Percentiles rank a stretch among this genome's conserved stretches.
Conservation (phyloP, 176 grass and related monocot species). For the Oryza officinalis region DNA sequence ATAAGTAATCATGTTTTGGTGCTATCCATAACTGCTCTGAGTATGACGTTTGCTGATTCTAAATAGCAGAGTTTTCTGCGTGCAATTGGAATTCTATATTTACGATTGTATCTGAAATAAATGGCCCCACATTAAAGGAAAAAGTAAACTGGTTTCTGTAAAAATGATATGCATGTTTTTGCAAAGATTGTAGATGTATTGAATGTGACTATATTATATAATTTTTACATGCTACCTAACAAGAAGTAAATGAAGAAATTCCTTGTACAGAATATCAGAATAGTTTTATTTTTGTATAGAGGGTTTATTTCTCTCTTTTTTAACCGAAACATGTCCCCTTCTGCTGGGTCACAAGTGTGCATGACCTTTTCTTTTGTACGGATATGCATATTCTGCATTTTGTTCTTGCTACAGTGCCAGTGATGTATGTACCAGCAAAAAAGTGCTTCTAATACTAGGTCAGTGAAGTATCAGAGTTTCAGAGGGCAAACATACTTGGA, state of each 20-base stretch:
- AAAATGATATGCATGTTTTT: background rate
- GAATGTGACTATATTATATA: background rate
- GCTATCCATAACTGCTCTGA: background rate
- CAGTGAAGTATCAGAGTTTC: background rate
- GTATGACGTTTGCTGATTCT: background rate
- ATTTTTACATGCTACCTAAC: background rate
- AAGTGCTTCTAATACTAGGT: slow-evolving; percentile 7
- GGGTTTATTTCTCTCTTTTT: background rate
- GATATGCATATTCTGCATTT: background rate
- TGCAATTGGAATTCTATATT: background rate
- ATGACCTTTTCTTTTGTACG: background rate
- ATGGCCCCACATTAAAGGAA: background rate
- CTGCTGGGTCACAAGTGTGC: background rate
- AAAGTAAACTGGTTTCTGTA: background rate
- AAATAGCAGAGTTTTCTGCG: background rate
- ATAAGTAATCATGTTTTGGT: background rate
- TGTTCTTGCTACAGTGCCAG: background rate
- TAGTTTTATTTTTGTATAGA: background rate
- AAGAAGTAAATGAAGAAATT: background rate
- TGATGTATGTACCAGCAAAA: slow-evolving; percentile 28
- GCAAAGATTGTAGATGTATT: background rate
- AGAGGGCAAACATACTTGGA: slow-evolving; percentile 49
- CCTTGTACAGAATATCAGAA: background rate
- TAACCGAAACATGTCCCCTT: background rate
- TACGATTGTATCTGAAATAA: background rate